Evolutionary conservation across 2,329 filamentous ascomycete genomes (phyloP).

Genomic region (Graphium sp.): DNA sequence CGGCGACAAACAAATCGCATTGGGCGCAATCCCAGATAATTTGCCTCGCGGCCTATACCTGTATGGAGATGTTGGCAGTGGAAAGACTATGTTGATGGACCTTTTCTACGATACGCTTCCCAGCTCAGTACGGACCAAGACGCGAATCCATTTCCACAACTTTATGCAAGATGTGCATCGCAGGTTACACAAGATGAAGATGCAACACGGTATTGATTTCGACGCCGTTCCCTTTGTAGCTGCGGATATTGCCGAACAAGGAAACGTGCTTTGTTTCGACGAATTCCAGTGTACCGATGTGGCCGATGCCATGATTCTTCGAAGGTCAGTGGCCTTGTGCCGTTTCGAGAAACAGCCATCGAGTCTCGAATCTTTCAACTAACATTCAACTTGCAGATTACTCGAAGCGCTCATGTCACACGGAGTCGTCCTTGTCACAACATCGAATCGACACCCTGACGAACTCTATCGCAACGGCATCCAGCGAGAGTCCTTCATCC

Average conservation of each 20-base stretch:
- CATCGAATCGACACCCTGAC: constrained; percentile 88
- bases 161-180: constrained; percentile 99
- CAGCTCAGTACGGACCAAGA: constrained; percentile 61
- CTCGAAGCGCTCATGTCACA: constrained; percentile 88
- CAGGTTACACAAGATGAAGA: constrained; percentile 77
- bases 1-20: constrained; percentile 16
- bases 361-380: background rate
- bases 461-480: constrained; percentile 98
- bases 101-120: constrained; percentile 91
- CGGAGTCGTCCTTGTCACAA: constrained; percentile 91
- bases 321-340: constrained; percentile 32
- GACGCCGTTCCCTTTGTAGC: constrained; percentile 86
- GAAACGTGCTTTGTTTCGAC: constrained; percentile 87
- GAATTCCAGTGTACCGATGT: constrained; percentile 99
- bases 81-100: constrained; percentile 99
- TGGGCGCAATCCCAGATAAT: constrained; percentile 45
- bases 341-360: no score
- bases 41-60: constrained; percentile 85
- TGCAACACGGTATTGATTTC: constrained; percentile 73
- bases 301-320: constrained; percentile 93
- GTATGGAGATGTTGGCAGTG: constrained; percentile 89
- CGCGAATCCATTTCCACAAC: constrained; percentile 94
- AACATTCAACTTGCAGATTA: constrained; percentile 29
- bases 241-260: constrained; percentile 76
- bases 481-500: constrained; percentile 86